Base-by-base conservation (phyloP, 2,329 filamentous ascomycete genomes). In the Fusarium xyrophilum region DNA sequence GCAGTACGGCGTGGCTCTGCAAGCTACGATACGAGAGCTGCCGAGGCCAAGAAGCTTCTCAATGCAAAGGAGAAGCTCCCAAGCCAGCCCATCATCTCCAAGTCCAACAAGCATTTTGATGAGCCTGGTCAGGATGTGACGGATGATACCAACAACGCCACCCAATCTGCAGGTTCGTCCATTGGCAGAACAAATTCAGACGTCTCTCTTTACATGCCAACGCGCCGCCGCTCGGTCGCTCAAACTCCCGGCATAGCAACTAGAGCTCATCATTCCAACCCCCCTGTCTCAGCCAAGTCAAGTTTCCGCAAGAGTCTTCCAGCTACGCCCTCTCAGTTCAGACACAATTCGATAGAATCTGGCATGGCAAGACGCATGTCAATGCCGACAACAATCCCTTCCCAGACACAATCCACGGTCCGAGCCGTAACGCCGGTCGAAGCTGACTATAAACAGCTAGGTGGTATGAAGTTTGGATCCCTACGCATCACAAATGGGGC, bases 391-490 rank as follows among this genome's bases (percentile, higher is more conserved):
- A 60, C 47, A 44, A 64, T 61, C 58, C 71, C 53, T 51, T 58
- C 42, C 27, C 63, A 35, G 47, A 60, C 54, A 46, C 57, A 73
- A 19, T 56, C 61, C 28, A 52, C 61, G 33, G 73, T 76, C 25
- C 71, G 77, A 36, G 75, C 74, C 11, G 69, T 73, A 17, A 80
- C 79, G 12, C 79, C 88, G 0, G 83, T 79, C 40, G 87, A 89
- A 27, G 75, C 80, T 30, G 83, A 86, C n/a, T 89, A 89, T 70
- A 81, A 82, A 62, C 86, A 89, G 46, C 83, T 87, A 33, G 88
- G 88, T 6, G 85, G 82, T 14, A 89, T 88, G 73, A 88, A 88
- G 73, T 83, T 88, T 55, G 88, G 88, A 4, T 86, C 86, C 3
- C 72, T 90, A 51, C 84, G 86, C 36, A 89, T 90, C 58, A 88